Conservation (phyloP, 768 basidiomycete species). For the Rhodotorula paludigena region DNA sequence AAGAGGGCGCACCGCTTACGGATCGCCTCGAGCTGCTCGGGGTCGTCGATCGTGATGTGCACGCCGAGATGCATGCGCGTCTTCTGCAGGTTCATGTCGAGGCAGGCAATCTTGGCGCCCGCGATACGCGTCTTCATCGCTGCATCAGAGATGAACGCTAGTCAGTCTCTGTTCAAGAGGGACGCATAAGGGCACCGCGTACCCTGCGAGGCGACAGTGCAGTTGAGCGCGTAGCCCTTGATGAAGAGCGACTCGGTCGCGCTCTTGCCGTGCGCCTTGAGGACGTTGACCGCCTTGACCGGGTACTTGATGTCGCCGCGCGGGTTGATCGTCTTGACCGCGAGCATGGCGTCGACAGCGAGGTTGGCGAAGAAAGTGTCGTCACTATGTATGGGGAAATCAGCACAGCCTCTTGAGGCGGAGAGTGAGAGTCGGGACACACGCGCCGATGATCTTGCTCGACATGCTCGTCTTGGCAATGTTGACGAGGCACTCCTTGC, state of each 20-base stretch:
- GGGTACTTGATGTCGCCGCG: conserved; percentile 97
- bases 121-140: conserved; percentile 95
- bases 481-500: conserved; percentile 85
- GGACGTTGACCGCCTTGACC: conserved; percentile 95
- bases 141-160: conserved; percentile 44
- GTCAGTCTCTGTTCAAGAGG: background rate
- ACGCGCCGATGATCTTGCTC: conserved; percentile 97
- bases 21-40: conserved; percentile 92
- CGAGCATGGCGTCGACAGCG: conserved; percentile 97
- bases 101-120: conserved; percentile 93
- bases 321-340: conserved; percentile 87
- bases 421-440: conserved; percentile 35
- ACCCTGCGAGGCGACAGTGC: conserved; percentile 99
- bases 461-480: conserved; percentile 98
- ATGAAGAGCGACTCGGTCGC: conserved; percentile 91
- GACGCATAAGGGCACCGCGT: conserved; percentile 32
- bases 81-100: conserved; percentile 97
- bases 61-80: conserved; percentile 95
- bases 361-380: conserved; percentile 97
- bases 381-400: conserved; percentile 59
- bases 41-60: conserved; percentile 94
- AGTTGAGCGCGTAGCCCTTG: conserved; percentile 94
- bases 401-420: background rate
- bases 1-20: conserved; percentile 65
- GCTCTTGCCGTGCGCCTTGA: conserved; percentile 95